A percentile compares a stretch with the other conserved stretches of the same genome.
Evolutionary conservation across 2,329 filamentous ascomycete species (phyloP).

Genomic region (Fusarium sp.): DNA sequence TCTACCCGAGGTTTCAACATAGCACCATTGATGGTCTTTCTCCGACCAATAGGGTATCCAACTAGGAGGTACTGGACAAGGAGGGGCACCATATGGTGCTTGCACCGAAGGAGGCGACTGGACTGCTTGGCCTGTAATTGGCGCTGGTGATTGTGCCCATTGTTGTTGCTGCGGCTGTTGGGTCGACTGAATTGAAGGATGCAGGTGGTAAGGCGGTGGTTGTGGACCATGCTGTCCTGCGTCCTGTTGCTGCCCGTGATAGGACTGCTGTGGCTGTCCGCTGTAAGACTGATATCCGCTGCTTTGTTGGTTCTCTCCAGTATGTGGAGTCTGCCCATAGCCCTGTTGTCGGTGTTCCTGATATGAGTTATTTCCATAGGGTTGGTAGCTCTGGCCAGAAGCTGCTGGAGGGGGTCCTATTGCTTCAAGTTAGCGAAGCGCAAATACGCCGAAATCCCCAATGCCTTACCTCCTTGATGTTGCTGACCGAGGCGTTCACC

Average conservation of each 20-base stretch:
- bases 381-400: background rate
- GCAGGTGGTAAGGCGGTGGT: conserved; percentile 5
- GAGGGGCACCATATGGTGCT: background rate
- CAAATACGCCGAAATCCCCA: rapidly evolving
- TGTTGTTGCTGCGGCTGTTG: conserved; percentile 16
- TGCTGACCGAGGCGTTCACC: background rate
- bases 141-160: background rate
- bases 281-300: conserved; percentile 6
- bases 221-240: background rate
- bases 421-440: background rate
- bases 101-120: rapidly evolving
- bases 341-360: conserved; percentile 10
- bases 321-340: conserved; percentile 5
- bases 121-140: background rate
- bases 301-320: background rate
- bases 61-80: conserved; percentile 15
- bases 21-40: conserved; percentile 30
- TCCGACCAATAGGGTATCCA: conserved; percentile 46
- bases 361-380: background rate
- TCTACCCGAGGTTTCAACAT: conserved; percentile 29
- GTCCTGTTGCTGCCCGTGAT: background rate
- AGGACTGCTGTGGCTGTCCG: background rate
- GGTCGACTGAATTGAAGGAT: background rate
- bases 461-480: conserved; percentile 12
- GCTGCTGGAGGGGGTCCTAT: background rate